These are phyloP conservation scores for Brassica rapa DNA, from an alignment of 345 rosid genomes.

Conservation along the genomic window DNA sequence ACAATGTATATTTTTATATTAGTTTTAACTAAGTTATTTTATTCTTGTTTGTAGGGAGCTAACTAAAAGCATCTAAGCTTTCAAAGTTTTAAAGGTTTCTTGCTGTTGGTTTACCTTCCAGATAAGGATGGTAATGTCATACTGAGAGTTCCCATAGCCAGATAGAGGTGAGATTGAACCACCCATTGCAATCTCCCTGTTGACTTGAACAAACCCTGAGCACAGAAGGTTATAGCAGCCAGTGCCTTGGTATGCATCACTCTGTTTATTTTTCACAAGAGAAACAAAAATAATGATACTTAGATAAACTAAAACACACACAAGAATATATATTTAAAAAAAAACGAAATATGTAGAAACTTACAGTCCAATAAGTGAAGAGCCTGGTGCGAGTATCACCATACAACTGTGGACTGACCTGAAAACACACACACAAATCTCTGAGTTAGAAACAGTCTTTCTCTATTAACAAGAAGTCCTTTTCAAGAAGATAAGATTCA, in stretches of 20 bases:
- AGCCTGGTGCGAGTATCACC: slow-evolving; percentile 68
- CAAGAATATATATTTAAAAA: background rate
- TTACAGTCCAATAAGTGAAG: slow-evolving; percentile 84
- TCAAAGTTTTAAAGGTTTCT: background rate
- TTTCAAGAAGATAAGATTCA: slow-evolving; percentile 11
- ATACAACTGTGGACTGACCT: slow-evolving; percentile 76
- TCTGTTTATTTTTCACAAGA: slow-evolving; percentile 41
- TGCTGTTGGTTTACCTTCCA: slow-evolving; percentile 61
- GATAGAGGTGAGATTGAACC: slow-evolving; percentile 75
- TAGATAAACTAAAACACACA: slow-evolving; percentile 4
- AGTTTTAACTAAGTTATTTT: background rate
- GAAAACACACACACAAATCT: slow-evolving; percentile 28
- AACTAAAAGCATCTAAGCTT: background rate
- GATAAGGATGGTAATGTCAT: slow-evolving; percentile 68
- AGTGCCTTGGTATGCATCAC: slow-evolving; percentile 81
- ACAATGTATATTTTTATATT: background rate
- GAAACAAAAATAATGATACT: slow-evolving; percentile 8
- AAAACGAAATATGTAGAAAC: slow-evolving; percentile 23
- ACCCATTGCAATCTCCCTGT: slow-evolving; percentile 73
- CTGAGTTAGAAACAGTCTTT: background rate
- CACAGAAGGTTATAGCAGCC: slow-evolving; percentile 80
- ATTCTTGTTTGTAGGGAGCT: background rate
- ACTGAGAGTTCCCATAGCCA: slow-evolving; percentile 51
- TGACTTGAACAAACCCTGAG: slow-evolving; percentile 74
- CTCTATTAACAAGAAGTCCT: background rate